A percentile compares a stretch with the other conserved stretches of the same genome.
phyloP scores from a whole-genome alignment of 1,139 yeast species.

The Debaryomyces sp. region DNA sequence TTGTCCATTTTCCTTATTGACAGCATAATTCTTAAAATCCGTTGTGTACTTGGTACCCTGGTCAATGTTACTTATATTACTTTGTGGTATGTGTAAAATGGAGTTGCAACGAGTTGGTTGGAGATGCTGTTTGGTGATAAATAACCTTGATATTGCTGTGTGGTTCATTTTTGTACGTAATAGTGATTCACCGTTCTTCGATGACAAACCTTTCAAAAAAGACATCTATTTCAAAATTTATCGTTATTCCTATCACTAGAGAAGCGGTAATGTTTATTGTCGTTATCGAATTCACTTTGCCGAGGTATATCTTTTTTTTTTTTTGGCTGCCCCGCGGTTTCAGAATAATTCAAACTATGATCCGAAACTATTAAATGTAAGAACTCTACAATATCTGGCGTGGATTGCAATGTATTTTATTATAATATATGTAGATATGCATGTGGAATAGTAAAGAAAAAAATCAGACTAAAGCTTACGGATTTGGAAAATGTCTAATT shows the following conservation, averaged over 20 bases:
- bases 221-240: not conserved
- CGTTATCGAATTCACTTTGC: not conserved
- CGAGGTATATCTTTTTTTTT: not conserved
- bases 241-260: not conserved
- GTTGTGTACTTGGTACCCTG: slow-evolving; percentile 41
- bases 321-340: not conserved
- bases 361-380: not conserved
- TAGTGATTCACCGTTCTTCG: not conserved
- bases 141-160: slow-evolving; percentile 23
- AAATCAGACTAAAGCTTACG: not conserved
- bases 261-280: not conserved
- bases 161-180: slow-evolving; percentile 1
- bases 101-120: slow-evolving; percentile 15
- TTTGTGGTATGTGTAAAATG: slow-evolving; percentile 6
- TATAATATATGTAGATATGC: not conserved
- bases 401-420: not conserved
- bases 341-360: no score
- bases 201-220: not conserved
- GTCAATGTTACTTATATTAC: slow-evolving; percentile 16
- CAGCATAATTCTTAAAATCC: slow-evolving; percentile 37
- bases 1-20: slow-evolving; percentile 66
- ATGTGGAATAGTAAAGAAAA: not conserved
- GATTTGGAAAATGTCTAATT: slow-evolving; percentile 12
- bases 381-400: not conserved
- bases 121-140: slow-evolving; percentile 25